These are phyloP conservation scores for Diutina catenulata DNA, from an alignment of 1,139 yeast species.

Conservation along the genomic window DNA sequence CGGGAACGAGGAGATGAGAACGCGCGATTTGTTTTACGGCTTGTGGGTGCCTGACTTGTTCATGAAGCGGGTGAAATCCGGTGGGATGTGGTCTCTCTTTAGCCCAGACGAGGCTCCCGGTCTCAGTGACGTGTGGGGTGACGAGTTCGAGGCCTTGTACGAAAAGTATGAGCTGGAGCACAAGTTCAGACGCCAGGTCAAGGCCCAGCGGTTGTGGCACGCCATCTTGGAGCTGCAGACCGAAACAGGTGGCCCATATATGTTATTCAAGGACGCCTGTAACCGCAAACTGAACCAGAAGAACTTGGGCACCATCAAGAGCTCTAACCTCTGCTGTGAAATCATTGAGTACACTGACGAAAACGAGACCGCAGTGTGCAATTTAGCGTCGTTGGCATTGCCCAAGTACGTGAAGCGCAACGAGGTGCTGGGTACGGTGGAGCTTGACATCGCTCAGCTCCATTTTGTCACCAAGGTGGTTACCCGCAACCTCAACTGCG, in stretches of 20 bases:
- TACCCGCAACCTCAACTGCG: slow-evolving; percentile 41
- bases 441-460: slow-evolving; percentile 43
- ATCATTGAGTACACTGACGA: slow-evolving; percentile 82
- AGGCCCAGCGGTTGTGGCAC: slow-evolving; percentile 85
- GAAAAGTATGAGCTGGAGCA: slow-evolving; percentile 62
- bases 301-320: slow-evolving; percentile 78
- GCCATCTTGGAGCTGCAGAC: slow-evolving; percentile 82
- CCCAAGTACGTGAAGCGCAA: slow-evolving; percentile 52
- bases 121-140: slow-evolving; percentile 68
- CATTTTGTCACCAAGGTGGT: slow-evolving; percentile 44
- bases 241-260: slow-evolving; percentile 88
- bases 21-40: slow-evolving; percentile 85
- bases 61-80: slow-evolving; percentile 76
- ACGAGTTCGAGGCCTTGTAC: slow-evolving; percentile 62
- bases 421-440: slow-evolving; percentile 17
- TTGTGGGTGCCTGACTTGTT: slow-evolving; percentile 85
- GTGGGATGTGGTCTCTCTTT: slow-evolving; percentile 75
- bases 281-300: slow-evolving; percentile 75
- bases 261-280: slow-evolving; percentile 84
- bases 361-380: slow-evolving; percentile 86
- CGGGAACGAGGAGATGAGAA: slow-evolving; percentile 85
- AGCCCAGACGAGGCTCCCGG: slow-evolving; percentile 89
- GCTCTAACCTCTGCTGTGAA: slow-evolving; percentile 84
- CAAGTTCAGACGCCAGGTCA: slow-evolving; percentile 50
- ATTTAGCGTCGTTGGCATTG: slow-evolving; percentile 75